phyloP scores from a whole-genome alignment of 768 basidiomycete species.

The Tylopilus sp. region DNA sequence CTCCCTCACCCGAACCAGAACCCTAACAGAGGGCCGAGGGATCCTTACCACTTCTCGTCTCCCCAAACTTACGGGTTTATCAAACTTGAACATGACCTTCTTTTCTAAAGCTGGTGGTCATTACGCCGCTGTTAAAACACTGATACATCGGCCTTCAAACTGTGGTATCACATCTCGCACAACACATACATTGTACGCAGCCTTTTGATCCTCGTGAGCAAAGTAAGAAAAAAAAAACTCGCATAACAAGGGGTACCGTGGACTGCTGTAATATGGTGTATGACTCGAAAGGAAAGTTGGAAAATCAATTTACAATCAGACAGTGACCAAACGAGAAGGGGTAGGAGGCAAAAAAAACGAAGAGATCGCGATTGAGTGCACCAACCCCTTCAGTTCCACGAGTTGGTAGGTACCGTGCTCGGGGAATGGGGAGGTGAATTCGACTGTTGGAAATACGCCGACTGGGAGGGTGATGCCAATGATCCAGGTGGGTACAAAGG shows the following conservation, averaged over 20 bases:
- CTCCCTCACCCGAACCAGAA: too few relatives aligned
- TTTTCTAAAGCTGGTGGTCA: too few relatives aligned
- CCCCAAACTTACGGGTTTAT: too few relatives aligned
- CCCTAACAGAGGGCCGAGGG: too few relatives aligned
- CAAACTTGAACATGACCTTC: too few relatives aligned
- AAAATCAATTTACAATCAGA: not conserved
- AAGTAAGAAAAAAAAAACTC: not conserved
- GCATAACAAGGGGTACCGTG: not conserved
- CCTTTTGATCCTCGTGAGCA: not conserved
- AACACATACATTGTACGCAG: too few relatives aligned
- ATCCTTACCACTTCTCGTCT: too few relatives aligned
- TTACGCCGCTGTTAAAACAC: too few relatives aligned
- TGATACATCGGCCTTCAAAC: too few relatives aligned
- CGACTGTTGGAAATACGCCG: slow-evolving; percentile 50
- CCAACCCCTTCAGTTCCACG: slow-evolving; percentile 20
- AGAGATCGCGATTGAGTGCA: not conserved
- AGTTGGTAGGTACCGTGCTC: slow-evolving; percentile 29
- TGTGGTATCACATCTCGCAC: too few relatives aligned
- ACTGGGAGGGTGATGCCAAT: slow-evolving; percentile 51
- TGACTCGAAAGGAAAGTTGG: not conserved
- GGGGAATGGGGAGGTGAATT: slow-evolving; percentile 58
- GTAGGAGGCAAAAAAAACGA: not conserved
- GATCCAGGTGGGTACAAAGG: slow-evolving; percentile 40
- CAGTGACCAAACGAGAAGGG: not conserved
- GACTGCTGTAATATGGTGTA: not conserved